These are phyloP conservation scores for Elsinoe australis DNA, from an alignment of 2,329 filamentous ascomycete species.

Conservation along the genomic window DNA sequence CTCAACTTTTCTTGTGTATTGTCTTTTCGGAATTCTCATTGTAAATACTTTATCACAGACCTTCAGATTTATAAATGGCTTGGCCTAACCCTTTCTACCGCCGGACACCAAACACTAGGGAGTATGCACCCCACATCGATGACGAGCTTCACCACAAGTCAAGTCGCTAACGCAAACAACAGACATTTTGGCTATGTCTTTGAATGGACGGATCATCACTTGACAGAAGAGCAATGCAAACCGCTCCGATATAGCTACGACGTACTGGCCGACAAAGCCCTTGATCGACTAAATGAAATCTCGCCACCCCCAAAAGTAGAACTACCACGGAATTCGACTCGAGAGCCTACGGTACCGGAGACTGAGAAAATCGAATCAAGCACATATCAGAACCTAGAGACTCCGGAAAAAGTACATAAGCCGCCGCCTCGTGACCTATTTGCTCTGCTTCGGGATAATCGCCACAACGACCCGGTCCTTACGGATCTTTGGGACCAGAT, in stretches of 20 bases:
- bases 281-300: constrained; percentile 56
- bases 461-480: constrained; percentile 48
- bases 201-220: constrained; percentile 59
- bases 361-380: constrained; percentile 23
- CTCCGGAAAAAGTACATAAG: constrained; percentile 15
- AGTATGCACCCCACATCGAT: constrained; percentile 29
- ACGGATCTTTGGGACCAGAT: constrained; percentile 57
- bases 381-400: constrained; percentile 18
- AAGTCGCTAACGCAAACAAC: constrained; percentile 6
- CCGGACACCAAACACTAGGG: constrained; percentile 37
- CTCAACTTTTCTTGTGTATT: background rate
- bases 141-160: constrained; percentile 19
- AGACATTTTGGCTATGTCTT: constrained; percentile 61
- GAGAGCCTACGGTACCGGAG: constrained; percentile 10
- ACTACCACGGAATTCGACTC: constrained; percentile 34
- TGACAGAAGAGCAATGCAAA: constrained; percentile 51
- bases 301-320: constrained; percentile 40
- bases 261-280: constrained; percentile 56
- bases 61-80: no score
- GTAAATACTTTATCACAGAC: no score
- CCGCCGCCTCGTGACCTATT: constrained; percentile 50
- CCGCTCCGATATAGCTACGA: constrained; percentile 62
- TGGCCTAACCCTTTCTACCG: constrained; percentile 38
- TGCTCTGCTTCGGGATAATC: constrained; percentile 52
- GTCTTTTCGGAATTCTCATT: background rate